Evolutionary conservation across 2,329 filamentous ascomycete genomes (phyloP), one percentile per base, ranked within the genome.

Genomic region (Aspergillus costaricaensis): DNA sequence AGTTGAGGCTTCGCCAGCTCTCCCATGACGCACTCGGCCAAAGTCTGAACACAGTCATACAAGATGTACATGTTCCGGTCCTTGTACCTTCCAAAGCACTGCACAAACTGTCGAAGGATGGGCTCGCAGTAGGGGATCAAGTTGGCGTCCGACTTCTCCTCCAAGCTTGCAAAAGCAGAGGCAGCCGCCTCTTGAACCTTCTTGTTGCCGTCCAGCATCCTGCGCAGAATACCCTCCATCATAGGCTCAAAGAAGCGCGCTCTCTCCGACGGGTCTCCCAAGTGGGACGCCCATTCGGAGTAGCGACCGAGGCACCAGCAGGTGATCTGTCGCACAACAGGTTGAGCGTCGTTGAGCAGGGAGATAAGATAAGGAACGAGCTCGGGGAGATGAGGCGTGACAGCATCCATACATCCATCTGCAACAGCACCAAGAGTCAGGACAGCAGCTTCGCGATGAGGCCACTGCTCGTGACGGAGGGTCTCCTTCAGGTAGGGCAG

Each of bases 41-140:
- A 82, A 0, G 95, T 99, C 79, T 99, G 95, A 36, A 99, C 91
- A 76, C 95, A 98, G 79, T 99, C 95, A 80, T 99, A 99, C 36
- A 99, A 86, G 57, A 98, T 96, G 80, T 96, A 97, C 87, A 98
- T 97, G 80, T 99, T 99, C 71, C 92, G 89, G 77, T 98, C 94
- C 83, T 99, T 98, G 86, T 98, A 99, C 77, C 91, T 92, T 56
- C 83, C 85, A 77, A 99, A 99, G 77, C 95, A 99, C 62, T 85
- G 83, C 55, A 97, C 92, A 71, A 94, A 98, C 74, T 98, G 95
- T 63, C 88, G 89, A 56, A 98, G 86, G 69, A 99, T 98, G 25
- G 93, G 91, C 27, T 89, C 85, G 70, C 91, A 93, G 78, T 97
- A 99, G 0, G 91, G 91, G 65, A 89, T 87, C 44, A 99, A 80